phyloP scores from a whole-genome alignment of 2,329 filamentous ascomycete genomes.

The Nothopassalora personata region DNA sequence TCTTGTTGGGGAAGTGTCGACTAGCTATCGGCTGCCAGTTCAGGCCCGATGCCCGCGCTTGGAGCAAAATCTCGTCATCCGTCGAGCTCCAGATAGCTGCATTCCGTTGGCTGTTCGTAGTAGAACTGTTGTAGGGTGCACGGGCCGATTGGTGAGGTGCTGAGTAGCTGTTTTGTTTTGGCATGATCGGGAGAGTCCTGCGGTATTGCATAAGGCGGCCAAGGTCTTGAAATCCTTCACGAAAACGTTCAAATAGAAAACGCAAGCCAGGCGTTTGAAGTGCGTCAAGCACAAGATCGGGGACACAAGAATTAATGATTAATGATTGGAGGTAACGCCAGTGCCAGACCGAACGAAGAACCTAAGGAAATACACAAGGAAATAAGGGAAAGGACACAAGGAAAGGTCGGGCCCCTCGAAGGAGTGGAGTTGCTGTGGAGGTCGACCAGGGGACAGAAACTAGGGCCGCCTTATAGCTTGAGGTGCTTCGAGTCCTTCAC shows the following conservation, averaged over 20 bases:
- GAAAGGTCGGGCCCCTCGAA: slow-evolving; percentile 7
- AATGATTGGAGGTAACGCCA: slow-evolving; percentile 19
- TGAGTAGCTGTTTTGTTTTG: slow-evolving; percentile 37
- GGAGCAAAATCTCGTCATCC: slow-evolving; percentile 69
- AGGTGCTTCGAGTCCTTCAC: background rate
- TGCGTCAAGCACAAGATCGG: slow-evolving; percentile 23
- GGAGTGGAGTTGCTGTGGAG: background rate
- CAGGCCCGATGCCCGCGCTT: slow-evolving; percentile 66
- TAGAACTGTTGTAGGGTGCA: slow-evolving; percentile 33
- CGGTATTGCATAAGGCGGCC: slow-evolving; percentile 22
- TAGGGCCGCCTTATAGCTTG: slow-evolving; percentile 20
- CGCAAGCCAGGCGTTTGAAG: slow-evolving; percentile 10
- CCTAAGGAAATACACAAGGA: slow-evolving; percentile 30
- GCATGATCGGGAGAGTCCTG: slow-evolving; percentile 37
- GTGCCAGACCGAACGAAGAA: slow-evolving; percentile 29
- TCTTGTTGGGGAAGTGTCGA: slow-evolving; percentile 70
- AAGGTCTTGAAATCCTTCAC: background rate
- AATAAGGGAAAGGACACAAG: slow-evolving; percentile 25
- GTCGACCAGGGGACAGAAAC: slow-evolving; percentile 5
- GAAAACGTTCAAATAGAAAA: background rate
- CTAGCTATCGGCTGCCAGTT: slow-evolving; percentile 80
- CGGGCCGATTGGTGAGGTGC: slow-evolving; percentile 28
- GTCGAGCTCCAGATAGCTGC: slow-evolving; percentile 59
- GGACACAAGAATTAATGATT: slow-evolving; percentile 18
- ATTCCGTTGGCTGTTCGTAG: slow-evolving; percentile 32